phyloP scores from a whole-genome alignment of 495 filamentous ascomycete species.

The Hyaloscypha bicolor region DNA sequence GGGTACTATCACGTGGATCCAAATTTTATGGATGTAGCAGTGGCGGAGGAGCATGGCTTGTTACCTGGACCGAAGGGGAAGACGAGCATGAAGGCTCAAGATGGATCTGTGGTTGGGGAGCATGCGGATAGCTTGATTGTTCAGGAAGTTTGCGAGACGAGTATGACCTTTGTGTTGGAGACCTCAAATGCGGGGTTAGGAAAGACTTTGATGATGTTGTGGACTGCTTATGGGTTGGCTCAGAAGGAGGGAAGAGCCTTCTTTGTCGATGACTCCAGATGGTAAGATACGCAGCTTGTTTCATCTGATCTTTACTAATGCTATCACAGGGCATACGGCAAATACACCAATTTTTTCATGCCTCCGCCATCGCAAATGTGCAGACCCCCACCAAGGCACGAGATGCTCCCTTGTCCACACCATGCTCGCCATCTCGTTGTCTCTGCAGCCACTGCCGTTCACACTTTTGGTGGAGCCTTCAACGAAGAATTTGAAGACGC shows the following conservation, averaged over 20 bases:
- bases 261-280: conserved; percentile 75
- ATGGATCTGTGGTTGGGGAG: conserved; percentile 40
- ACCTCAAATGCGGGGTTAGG: conserved; percentile 68
- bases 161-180: conserved; percentile 71
- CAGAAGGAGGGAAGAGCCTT: conserved; percentile 68
- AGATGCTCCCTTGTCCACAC: conserved; percentile 72
- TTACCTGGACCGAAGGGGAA: conserved; percentile 42
- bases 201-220: conserved; percentile 68
- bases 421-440: conserved; percentile 67
- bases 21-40: conserved; percentile 67
- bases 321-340: conserved; percentile 62
- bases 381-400: conserved; percentile 58
- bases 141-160: conserved; percentile 60
- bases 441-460: conserved; percentile 60
- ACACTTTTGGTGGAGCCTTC: conserved; percentile 60
- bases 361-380: conserved; percentile 59
- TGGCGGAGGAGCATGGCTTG: conserved; percentile 60
- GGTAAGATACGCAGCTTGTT: conserved; percentile 42
- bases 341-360: conserved; percentile 67
- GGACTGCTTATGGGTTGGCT: conserved; percentile 76
- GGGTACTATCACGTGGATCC: conserved; percentile 61
- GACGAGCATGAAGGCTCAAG: conserved; percentile 30
- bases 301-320: conserved; percentile 8
- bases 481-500: conserved; percentile 50
- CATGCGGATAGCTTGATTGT: conserved; percentile 37